Evolutionary conservation across 495 filamentous ascomycete species (phyloP), one percentile per base, ranked within the genome.

Genomic region (Parathielavia appendiculata): DNA sequence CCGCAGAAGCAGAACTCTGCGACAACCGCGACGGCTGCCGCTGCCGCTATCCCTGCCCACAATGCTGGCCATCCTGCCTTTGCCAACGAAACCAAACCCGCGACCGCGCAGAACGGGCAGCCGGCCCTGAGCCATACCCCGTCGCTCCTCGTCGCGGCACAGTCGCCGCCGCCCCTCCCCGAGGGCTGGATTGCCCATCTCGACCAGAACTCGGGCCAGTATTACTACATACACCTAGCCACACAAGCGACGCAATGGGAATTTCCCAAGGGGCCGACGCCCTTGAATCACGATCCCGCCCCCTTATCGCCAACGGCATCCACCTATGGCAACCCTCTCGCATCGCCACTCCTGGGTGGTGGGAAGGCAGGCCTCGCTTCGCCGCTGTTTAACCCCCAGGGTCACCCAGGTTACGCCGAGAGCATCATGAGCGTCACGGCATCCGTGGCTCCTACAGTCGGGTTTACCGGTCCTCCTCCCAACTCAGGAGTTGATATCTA

Each of bases 101-200:
- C 75, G n/a, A 57, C 57, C 9, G 66, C 66, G 9, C 73, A 71
- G 22, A 74, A 66, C 35, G 70, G 66, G 8, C 73, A 81, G 69
- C 48, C 61, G 73, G 56, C 65, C 4, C 60, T 77, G 44, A 65
- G 66, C 11, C 77, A 76, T 23, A 81, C 76, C 2, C 78, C 73
- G 38, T 76, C 74, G 51, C 73, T 75, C 60, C 66, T 79, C 7
- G 76, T 85, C 36, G 84, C 87, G 11, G 89, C 89, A 30, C 81
- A 85, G 30, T 90, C 88, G 26, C 93, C 92, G 11, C 95, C 93
- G 8, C 93, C 92, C 13, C 79, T 98, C 12, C 93, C 93, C 14
- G 95, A 97, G 69, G 93, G 95, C 11, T 98, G 93, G 93, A 97
- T 97, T 69, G 92, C 95, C 13, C 95, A 97, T 66, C 79, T 97